These are phyloP conservation scores for Stephania japonica DNA, from an alignment of 164 flowering plant species.

Conservation along the genomic window DNA sequence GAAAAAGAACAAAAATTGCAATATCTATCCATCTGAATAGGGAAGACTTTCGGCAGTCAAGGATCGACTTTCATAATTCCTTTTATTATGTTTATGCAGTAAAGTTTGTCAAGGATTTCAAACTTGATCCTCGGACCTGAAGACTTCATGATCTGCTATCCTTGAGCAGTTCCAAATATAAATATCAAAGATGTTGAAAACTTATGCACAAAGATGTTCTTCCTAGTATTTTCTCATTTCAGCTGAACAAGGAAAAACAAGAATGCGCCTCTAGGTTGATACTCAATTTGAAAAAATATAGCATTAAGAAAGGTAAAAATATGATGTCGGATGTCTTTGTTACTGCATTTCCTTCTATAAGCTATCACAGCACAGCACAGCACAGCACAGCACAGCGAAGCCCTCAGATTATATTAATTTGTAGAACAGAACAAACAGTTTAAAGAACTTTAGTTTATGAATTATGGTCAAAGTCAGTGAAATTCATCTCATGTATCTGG, in stretches of 20 bases:
- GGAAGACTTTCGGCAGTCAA: background rate
- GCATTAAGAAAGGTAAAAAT: background rate
- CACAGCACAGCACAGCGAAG: too few relatives aligned
- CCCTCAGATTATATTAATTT: too few relatives aligned
- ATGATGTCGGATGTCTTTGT: too few relatives aligned
- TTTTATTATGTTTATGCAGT: background rate
- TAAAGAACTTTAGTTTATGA: too few relatives aligned
- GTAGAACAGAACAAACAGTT: too few relatives aligned
- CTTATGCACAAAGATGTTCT: background rate
- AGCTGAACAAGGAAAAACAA: background rate
- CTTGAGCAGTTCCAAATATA: background rate
- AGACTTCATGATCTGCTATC: background rate
- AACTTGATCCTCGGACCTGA: background rate
- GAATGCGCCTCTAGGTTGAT: background rate
- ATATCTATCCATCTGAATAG: too few relatives aligned
- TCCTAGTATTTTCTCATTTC: background rate
- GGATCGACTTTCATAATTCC: background rate
- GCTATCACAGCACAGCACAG: too few relatives aligned
- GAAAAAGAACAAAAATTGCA: too few relatives aligned
- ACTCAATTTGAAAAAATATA: background rate
- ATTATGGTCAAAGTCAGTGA: too few relatives aligned
- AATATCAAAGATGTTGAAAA: background rate
- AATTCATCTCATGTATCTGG: too few relatives aligned
- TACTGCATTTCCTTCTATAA: too few relatives aligned
- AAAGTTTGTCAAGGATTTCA: background rate